phyloP scores from a whole-genome alignment of 768 basidiomycete species.

The Tubosaeta sp. region DNA sequence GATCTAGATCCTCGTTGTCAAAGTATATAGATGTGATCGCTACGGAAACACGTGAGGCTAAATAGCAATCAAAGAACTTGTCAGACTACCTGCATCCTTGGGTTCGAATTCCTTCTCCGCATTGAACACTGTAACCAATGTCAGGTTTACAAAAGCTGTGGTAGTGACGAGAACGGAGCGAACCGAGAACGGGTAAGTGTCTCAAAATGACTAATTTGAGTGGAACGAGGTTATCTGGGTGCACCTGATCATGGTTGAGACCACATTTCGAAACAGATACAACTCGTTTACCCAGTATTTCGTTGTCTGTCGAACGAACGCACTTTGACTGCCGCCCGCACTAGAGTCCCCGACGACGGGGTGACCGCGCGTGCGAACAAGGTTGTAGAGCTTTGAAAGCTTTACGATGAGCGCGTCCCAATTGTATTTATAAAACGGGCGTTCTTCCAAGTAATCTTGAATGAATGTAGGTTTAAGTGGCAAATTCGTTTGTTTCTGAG shows the following conservation, averaged over 20 bases:
- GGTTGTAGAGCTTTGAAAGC: conserved; percentile 89
- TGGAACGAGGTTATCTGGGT: conserved; percentile 91
- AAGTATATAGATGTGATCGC: conserved; percentile 98
- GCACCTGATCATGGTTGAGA: conserved; percentile 44
- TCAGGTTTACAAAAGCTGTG: not conserved
- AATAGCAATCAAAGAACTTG: not conserved
- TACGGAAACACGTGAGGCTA: conserved; percentile 22
- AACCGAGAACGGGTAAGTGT: conserved; percentile 91
- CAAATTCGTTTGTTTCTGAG: conserved; percentile 87
- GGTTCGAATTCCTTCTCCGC: conserved; percentile 87
- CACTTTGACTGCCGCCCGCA: conserved; percentile 93
- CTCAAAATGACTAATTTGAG: conserved; percentile 90
- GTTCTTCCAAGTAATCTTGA: conserved; percentile 86
- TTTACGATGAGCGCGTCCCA: conserved; percentile 97
- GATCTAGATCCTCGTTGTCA: conserved; percentile 91
- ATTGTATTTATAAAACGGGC: conserved; percentile 95
- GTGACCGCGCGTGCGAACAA: conserved; percentile 92
- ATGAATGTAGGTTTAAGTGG: conserved; percentile 84
- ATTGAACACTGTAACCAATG: conserved; percentile 70
- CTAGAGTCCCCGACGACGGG: conserved; percentile 91
- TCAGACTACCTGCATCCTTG: conserved; percentile 65
- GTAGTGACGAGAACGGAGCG: conserved; percentile 16
- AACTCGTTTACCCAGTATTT: conserved; percentile 89
- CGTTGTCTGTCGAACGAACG: conserved; percentile 97
- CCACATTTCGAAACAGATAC: not conserved